Evolutionary conservation across 176 grass and related monocot genomes (phyloP).

Genomic region (Eragrostis curvula): DNA sequence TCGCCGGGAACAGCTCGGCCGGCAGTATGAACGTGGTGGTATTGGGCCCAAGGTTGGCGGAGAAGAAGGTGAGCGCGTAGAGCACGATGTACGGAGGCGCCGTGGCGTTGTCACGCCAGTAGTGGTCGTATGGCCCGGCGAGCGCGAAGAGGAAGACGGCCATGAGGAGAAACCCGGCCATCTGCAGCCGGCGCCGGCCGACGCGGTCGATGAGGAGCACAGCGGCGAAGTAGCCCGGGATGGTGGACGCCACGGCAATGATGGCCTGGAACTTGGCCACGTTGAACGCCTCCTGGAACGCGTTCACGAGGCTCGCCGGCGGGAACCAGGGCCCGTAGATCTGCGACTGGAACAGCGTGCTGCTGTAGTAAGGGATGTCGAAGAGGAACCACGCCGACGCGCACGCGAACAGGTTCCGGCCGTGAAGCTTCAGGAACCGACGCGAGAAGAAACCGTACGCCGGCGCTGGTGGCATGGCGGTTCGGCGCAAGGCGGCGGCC

Average conservation of each 20-base stretch:
- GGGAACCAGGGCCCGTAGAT: constrained; percentile 44
- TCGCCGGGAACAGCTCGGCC: constrained; percentile 65
- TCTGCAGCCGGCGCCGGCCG: constrained; percentile 54
- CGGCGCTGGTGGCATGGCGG: neutral
- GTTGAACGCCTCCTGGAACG: constrained; percentile 53
- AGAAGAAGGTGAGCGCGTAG: constrained; percentile 71
- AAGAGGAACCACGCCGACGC: constrained; percentile 49
- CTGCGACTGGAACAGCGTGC: constrained; percentile 56
- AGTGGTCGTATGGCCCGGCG: constrained; percentile 59
- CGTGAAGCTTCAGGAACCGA: constrained; percentile 33
- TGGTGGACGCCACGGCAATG: constrained; percentile 55
- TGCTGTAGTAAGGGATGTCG: constrained; percentile 59
- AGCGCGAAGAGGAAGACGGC: too few relatives aligned
- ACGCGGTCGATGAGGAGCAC: constrained; percentile 53
- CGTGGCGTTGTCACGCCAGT: constrained; percentile 52
- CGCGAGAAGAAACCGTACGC: constrained; percentile 42
- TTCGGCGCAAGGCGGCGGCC: constrained; percentile 27
- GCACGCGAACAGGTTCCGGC: constrained; percentile 42
- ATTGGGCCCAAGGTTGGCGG: constrained; percentile 76
- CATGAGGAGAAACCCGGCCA: constrained; percentile 66
- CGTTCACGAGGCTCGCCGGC: constrained; percentile 36
- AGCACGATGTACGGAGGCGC: constrained; percentile 53
- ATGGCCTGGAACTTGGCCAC: constrained; percentile 64
- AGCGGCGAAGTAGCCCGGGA: constrained; percentile 63
- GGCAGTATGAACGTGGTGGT: constrained; percentile 77